phyloP scores from a whole-genome alignment of 768 basidiomycete species.

The Hygrocybe coccinea region DNA sequence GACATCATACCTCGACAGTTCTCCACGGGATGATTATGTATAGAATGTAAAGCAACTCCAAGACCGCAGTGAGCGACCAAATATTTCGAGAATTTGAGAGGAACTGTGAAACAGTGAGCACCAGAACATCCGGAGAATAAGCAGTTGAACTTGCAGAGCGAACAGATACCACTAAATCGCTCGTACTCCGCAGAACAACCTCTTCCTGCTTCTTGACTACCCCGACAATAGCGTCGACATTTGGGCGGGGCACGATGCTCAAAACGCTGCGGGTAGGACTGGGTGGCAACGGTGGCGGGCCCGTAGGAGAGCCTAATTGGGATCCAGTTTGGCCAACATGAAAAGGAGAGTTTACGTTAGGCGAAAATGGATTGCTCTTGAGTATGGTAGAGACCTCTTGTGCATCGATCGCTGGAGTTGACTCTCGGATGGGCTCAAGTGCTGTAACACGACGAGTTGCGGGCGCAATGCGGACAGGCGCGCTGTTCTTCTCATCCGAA shows the following conservation, averaged over 20 bases:
- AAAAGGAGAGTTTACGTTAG: neutral
- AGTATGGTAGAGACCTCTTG: conserved; percentile 51
- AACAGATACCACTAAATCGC: conserved; percentile 33
- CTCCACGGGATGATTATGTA: conserved; percentile 52
- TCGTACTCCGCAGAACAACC: conserved; percentile 29
- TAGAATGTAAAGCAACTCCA: conserved; percentile 54
- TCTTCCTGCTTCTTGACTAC: conserved; percentile 33
- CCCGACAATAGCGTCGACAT: conserved; percentile 30
- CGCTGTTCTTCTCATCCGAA: neutral
- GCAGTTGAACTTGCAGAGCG: conserved; percentile 31
- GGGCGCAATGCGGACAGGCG: conserved; percentile 9
- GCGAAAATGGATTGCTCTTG: conserved; percentile 40
- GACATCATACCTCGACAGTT: conserved; percentile 34
- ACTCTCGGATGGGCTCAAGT: conserved; percentile 42
- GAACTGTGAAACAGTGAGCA: conserved; percentile 34
- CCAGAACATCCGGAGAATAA: conserved; percentile 1
- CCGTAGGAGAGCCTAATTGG: conserved; percentile 31
- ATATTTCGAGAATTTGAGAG: conserved; percentile 65
- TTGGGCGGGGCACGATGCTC: conserved; percentile 29
- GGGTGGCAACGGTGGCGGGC: conserved; percentile 36
- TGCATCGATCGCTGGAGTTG: conserved; percentile 46
- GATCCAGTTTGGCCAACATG: too few species aligned
- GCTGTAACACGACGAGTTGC: conserved; percentile 24
- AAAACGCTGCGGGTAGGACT: conserved; percentile 40
- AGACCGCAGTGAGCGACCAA: conserved; percentile 47